phyloP scores from a whole-genome alignment of 1,284 basidiomycete genomes.

The Leccinum angustisporum region DNA sequence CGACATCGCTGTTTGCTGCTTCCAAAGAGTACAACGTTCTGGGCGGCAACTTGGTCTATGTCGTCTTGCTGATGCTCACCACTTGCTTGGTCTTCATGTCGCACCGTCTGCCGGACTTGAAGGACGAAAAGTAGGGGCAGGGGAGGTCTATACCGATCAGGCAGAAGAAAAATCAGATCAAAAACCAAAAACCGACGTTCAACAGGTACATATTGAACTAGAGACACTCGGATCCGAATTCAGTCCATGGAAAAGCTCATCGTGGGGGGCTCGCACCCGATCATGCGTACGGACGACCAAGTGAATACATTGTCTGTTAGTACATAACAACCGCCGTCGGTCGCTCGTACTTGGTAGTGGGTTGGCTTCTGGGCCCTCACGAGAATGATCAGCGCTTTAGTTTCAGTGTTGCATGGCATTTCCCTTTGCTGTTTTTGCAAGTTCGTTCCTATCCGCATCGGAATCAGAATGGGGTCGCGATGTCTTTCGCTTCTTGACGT shows the following conservation, averaged over 20 bases:
- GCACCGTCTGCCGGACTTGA: conserved; percentile 21
- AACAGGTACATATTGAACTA: background rate
- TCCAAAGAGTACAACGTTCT: conserved; percentile 35
- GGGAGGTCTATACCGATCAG: background rate
- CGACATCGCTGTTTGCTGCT: conserved; percentile 40
- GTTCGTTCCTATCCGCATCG: conserved; percentile 53
- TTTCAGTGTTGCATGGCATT: conserved; percentile 58
- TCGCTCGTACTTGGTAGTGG: background rate
- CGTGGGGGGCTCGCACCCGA: background rate
- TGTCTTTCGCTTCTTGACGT: no score
- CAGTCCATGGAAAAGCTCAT: background rate
- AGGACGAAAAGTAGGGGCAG: conserved; percentile 1
- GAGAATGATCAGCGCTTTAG: no score
- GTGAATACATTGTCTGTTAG: conserved; percentile 6
- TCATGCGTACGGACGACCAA: background rate
- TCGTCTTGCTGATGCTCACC: conserved; percentile 25
- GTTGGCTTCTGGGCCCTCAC: background rate
- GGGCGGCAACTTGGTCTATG: conserved; percentile 39
- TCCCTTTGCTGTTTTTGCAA: conserved; percentile 59
- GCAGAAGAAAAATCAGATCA: background rate
- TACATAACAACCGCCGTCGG: conserved; percentile 6
- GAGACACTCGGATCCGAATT: background rate
- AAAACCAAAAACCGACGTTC: background rate
- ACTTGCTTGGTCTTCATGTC: conserved; percentile 24
- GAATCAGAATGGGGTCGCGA: no score